Evolutionary conservation across 192 early-diverging fungal species (phyloP).

Genomic region (Kickxella alabastrina): DNA sequence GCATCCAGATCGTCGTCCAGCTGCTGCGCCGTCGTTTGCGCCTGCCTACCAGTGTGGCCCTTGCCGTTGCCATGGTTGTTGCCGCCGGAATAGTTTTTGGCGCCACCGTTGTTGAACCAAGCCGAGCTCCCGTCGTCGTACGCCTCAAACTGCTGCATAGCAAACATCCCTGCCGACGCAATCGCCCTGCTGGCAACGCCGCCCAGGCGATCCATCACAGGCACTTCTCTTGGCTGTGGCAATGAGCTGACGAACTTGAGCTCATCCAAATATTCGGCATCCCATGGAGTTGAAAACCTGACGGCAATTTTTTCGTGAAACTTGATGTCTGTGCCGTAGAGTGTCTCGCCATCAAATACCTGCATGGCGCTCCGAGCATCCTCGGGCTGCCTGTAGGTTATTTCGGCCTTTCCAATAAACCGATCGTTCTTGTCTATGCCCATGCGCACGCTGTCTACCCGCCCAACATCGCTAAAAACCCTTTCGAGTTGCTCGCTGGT

Average conservation of each 20-base stretch:
- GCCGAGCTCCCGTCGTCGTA: too few species aligned
- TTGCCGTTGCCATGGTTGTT: neutral
- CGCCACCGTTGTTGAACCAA: constrained; percentile 5
- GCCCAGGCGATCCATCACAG: constrained; percentile 10
- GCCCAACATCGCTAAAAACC: constrained; percentile 35
- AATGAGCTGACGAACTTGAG: constrained; percentile 31
- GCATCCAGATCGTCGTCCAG: constrained; percentile 48
- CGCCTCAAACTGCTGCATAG: constrained; percentile 1
- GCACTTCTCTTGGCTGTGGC: constrained; percentile 13
- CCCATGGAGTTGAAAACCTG: constrained; percentile 17
- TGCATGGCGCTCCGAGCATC: constrained; percentile 48
- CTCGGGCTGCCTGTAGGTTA: constrained; percentile 32
- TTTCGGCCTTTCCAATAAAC: constrained; percentile 40
- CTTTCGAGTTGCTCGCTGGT: constrained; percentile 30
- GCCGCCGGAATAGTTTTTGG: neutral
- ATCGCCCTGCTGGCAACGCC: constrained; percentile 6
- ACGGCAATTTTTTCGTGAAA: constrained; percentile 18
- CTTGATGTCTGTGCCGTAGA: constrained; percentile 25
- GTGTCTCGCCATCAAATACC: constrained; percentile 43
- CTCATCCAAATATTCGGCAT: constrained; percentile 17
- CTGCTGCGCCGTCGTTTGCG: constrained; percentile 21
- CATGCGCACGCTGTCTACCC: constrained; percentile 39
- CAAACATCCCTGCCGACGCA: constrained; percentile 5
- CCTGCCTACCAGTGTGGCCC: neutral
- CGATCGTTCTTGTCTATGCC: constrained; percentile 23